These are phyloP conservation scores for Castanopsis chinensis DNA, from an alignment of 306 rosid species.

Conservation along the genomic window DNA sequence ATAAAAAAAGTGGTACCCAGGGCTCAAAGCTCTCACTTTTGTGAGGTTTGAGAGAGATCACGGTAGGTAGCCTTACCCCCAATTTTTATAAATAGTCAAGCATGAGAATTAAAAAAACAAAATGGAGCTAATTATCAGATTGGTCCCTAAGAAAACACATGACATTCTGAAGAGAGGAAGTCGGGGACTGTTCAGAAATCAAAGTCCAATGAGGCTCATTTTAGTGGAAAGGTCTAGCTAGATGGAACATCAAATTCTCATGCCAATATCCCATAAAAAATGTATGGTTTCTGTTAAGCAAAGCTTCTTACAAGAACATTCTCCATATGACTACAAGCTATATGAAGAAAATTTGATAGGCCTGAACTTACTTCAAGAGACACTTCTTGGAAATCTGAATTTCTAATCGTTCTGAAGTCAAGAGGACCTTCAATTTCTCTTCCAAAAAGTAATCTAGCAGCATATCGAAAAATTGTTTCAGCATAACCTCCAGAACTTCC, in stretches of 20 bases:
- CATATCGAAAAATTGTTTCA: slow-evolving; percentile 74
- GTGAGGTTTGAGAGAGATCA: too few species aligned
- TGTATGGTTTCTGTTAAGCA: neutral
- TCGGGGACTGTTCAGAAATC: neutral
- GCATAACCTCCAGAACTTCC: slow-evolving; percentile 98
- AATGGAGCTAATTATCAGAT: neutral
- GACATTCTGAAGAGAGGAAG: neutral
- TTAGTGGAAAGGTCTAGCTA: neutral
- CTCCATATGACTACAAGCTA: neutral
- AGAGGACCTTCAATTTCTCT: slow-evolving; percentile 70
- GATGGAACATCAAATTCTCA: neutral
- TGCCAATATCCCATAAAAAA: neutral
- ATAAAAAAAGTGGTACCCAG: too few species aligned
- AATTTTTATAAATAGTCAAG: too few species aligned
- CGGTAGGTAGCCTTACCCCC: too few species aligned
- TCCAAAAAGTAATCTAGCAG: slow-evolving; percentile 74
- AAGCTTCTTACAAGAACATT: slow-evolving; percentile 16
- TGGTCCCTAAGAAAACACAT: neutral
- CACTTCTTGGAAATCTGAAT: slow-evolving; percentile 87
- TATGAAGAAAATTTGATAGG: slow-evolving; percentile 12
- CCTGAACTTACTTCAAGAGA: slow-evolving; percentile 62
- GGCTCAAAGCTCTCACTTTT: too few species aligned
- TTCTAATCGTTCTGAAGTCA: slow-evolving; percentile 60
- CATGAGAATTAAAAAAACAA: neutral
- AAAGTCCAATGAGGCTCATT: neutral